Conservation (phyloP, 768 basidiomycete genomes). For the Leucocoprinus leucothites region DNA sequence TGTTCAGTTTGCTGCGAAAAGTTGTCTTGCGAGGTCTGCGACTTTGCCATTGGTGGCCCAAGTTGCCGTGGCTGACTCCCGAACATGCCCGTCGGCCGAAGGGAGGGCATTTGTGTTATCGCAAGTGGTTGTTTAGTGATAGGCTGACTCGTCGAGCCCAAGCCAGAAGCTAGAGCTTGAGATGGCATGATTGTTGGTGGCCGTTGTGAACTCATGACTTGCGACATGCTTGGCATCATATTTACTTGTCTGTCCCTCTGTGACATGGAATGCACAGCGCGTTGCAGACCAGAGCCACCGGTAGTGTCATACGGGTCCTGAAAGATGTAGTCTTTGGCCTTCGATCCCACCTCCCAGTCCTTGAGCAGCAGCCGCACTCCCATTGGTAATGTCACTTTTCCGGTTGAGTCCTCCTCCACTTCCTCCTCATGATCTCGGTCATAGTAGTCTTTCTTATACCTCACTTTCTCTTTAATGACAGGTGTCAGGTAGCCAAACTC, state of each 20-base stretch:
- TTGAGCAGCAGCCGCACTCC: slow-evolving; percentile 63
- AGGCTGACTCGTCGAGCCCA: slow-evolving; percentile 3
- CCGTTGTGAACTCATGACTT: background rate
- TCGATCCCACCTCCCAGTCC: slow-evolving; percentile 61
- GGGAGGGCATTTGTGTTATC: slow-evolving; percentile 7
- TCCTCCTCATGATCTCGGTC: slow-evolving; percentile 21
- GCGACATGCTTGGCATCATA: background rate
- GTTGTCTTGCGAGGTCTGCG: slow-evolving; percentile 8
- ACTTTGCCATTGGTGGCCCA: background rate
- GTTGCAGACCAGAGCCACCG: slow-evolving; percentile 11
- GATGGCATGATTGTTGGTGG: slow-evolving; percentile 9
- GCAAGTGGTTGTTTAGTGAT: background rate
- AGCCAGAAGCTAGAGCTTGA: background rate
- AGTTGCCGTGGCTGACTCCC: background rate
- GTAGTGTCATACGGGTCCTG: slow-evolving; percentile 49
- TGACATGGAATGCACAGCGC: background rate
- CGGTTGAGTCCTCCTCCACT: slow-evolving; percentile 1
- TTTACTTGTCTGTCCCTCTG: background rate
- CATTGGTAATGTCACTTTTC: slow-evolving; percentile 30
- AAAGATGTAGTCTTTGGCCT: slow-evolving; percentile 50
- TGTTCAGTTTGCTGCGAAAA: slow-evolving; percentile 32
- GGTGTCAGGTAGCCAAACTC: slow-evolving; percentile 65
- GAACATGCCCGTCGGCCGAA: background rate
- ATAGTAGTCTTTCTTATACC: slow-evolving; percentile 21
- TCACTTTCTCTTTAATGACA: slow-evolving; percentile 24